A percentile compares a stretch with the other conserved stretches of the same genome.
Conservation (phyloP, 352 stramenopile genomes). For the Elongisporangium prolatum region DNA sequence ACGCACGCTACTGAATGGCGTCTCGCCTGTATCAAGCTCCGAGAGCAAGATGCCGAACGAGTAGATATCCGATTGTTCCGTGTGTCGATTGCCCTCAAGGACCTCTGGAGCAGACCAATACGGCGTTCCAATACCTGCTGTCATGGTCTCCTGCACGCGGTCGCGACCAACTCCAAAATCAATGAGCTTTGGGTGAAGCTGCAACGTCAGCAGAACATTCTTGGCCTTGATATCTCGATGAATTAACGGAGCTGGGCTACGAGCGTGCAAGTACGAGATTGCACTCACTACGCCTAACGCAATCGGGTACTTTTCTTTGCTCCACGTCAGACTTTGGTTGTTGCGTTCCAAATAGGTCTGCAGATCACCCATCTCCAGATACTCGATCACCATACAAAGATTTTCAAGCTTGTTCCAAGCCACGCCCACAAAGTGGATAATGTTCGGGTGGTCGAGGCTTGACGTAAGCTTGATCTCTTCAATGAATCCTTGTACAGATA, state of each 20-base stretch:
- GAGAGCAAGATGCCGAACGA: too few relatives aligned
- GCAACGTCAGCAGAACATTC: conserved; percentile 69
- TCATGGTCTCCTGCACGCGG: too few relatives aligned
- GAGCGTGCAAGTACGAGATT: conserved; percentile 23
- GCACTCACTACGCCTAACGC: conserved; percentile 21
- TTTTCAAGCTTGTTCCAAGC: conserved; percentile 22
- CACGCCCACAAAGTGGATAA: conserved; percentile 15
- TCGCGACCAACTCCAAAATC: conserved; percentile 76
- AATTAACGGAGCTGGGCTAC: conserved; percentile 25
- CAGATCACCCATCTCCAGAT: conserved; percentile 14
- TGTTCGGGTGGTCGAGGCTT: conserved; percentile 11
- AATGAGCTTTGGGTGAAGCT: conserved; percentile 63
- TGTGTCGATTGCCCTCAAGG: conserved; percentile 45
- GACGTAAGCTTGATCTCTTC: conserved; percentile 29
- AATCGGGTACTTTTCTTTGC: conserved; percentile 21
- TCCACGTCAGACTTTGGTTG: conserved; percentile 22
- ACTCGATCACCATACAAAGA: conserved; percentile 32
- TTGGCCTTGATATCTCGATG: too few relatives aligned
- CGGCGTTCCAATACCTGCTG: conserved; percentile 74
- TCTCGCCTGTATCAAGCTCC: too few relatives aligned
- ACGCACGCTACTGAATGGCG: too few relatives aligned
- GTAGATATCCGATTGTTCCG: too few relatives aligned
- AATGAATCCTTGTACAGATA: conserved; percentile 31
- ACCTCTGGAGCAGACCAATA: conserved; percentile 81
- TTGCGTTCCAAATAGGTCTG: conserved; percentile 17